Percentiles rank a stretch among this genome's conserved stretches.
Evolutionary conservation across 2,329 filamentous ascomycete genomes (phyloP).

Genomic region (Alternaria brassicae): DNA sequence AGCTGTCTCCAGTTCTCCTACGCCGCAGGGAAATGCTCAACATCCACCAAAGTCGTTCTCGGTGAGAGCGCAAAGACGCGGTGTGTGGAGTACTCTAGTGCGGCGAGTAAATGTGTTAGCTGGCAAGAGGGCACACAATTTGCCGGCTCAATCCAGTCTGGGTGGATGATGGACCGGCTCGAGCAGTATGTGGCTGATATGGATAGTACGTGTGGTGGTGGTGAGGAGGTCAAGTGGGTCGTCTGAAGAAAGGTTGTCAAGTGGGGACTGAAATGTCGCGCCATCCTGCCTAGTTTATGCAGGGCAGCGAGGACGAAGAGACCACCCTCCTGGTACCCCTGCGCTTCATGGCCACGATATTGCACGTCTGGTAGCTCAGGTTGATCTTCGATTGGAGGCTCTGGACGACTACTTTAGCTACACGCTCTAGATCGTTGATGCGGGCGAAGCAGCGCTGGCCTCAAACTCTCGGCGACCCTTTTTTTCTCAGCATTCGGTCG

Average conservation of each 20-base stretch:
- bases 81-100: slow-evolving; percentile 5
- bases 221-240: neutral
- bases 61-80: slow-evolving; percentile 1
- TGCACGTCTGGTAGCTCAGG: neutral
- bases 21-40: neutral
- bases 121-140: neutral
- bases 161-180: slow-evolving; percentile 9
- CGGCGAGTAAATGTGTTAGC: slow-evolving; percentile 3
- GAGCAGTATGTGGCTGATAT: neutral
- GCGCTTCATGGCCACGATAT: neutral
- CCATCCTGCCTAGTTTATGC: neutral
- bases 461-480: neutral
- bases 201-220: neutral
- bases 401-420: neutral
- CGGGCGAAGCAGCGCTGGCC: neutral
- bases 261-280: neutral
- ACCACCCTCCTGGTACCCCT: neutral
- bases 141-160: slow-evolving; percentile 6
- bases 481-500: neutral
- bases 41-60: neutral
- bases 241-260: neutral
- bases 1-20: slow-evolving; percentile 14
- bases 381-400: neutral
- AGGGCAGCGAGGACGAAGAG: neutral
- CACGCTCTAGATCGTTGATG: neutral